Conservation (phyloP, 1,284 basidiomycete species). For the Trametes versicolor region DNA sequence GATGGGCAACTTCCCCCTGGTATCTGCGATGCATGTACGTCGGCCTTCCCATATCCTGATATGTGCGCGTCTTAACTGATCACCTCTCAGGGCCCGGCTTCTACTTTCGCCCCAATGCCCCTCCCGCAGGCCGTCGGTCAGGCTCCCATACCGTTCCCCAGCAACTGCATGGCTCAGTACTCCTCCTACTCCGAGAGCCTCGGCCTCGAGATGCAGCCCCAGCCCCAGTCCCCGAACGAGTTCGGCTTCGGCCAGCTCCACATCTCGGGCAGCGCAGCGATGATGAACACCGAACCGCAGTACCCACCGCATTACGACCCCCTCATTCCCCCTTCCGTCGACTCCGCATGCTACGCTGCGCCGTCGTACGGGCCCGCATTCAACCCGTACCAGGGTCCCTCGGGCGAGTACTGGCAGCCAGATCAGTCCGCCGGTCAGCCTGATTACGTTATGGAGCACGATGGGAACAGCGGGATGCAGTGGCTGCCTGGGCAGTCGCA, state of each 20-base stretch:
- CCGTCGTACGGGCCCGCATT: not conserved
- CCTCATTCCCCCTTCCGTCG: not conserved
- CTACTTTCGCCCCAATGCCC: not conserved
- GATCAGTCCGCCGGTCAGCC: too few relatives aligned
- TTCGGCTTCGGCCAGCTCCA: slow-evolving; percentile 18
- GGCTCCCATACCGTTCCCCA: not conserved
- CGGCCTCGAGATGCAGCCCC: slow-evolving; percentile 3
- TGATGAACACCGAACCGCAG: slow-evolving; percentile 4
- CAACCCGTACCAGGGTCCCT: too few relatives aligned
- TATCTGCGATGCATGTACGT: slow-evolving; percentile 8
- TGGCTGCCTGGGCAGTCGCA: too few relatives aligned
- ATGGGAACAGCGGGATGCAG: too few relatives aligned
- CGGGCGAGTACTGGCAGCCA: too few relatives aligned
- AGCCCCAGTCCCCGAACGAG: slow-evolving; percentile 15
- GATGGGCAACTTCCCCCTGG: slow-evolving; percentile 8
- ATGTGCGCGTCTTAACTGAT: not conserved
- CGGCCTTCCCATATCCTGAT: not conserved
- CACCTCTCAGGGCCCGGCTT: not conserved
- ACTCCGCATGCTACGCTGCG: not conserved
- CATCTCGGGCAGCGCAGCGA: not conserved
- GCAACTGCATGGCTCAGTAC: slow-evolving; percentile 4
- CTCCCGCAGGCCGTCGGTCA: slow-evolving; percentile 13
- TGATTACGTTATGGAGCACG: too few relatives aligned
- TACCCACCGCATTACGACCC: not conserved
- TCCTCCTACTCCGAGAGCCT: not conserved